Percentiles rank a stretch among this genome's conserved stretches.
Conservation (phyloP, 164 flowering plant species). For the Euptelea pleiosperma region DNA sequence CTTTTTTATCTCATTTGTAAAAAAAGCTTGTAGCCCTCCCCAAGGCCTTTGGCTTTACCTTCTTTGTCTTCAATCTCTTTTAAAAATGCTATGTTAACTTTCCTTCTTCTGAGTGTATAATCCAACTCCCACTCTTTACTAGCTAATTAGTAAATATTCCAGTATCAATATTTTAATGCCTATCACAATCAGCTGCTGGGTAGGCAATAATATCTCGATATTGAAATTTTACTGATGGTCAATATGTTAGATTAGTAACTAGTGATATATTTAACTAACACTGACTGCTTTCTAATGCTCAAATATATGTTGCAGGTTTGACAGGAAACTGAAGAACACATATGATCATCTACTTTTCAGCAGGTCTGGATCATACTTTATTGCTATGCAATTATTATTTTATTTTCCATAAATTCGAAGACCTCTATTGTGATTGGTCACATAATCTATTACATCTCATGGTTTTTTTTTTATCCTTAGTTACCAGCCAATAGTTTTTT, state of each 20-base stretch:
- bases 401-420: too few species aligned
- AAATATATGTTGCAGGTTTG: slow-evolving; percentile 66
- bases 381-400: too few species aligned
- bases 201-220: not conserved
- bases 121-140: too few species aligned
- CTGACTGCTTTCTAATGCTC: not conserved
- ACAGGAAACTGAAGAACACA: slow-evolving; percentile 90
- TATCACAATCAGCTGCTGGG: slow-evolving; percentile 5
- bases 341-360: slow-evolving; percentile 95
- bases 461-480: not conserved
- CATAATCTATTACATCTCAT: not conserved
- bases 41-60: too few species aligned
- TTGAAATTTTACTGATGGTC: not conserved
- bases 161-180: too few species aligned
- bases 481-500: not conserved
- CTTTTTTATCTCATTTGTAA: too few species aligned
- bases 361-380: slow-evolving; percentile 48
- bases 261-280: not conserved
- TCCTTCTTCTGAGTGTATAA: too few species aligned
- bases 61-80: too few species aligned
- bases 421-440: too few species aligned
- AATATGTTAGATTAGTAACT: not conserved
- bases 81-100: too few species aligned
- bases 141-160: too few species aligned
- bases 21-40: too few species aligned